Base-by-base conservation (phyloP, 1,284 basidiomycete species). In the Sparassis latifolia region DNA sequence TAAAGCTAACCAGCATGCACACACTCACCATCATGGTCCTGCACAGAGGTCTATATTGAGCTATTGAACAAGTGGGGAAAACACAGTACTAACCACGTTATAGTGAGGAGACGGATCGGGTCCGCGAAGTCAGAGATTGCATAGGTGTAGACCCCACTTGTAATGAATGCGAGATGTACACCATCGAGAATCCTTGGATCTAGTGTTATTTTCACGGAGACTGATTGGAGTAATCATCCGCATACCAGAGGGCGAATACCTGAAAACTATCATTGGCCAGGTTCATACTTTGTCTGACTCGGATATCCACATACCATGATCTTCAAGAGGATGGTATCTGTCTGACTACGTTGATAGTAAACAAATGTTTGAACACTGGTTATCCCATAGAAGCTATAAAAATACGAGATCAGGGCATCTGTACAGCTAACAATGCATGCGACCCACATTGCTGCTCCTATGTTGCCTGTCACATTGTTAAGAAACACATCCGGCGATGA, bases 61-160 rank as follows among this genome's bases (percentile, higher is more conserved):
- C 7, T 4, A 29, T 29, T 4, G 12, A 30, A 9, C 30, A 44
- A 28, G 42, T 12, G 7, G 12, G 3, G 32, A 12, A 41, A 32
- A 7, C 10, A 29, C 3, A 10, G 5, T 6, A 43, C 50, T 27
- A 29, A 56, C 55, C 52, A 49, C 1, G 42, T 43, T 1, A 43
- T 38, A n/a, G 33, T 45, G 2, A 7, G 3, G 1, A 52, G 10
- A 1, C 44, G 52, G 27, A 29, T 4, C 20, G 33, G 33, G 31
- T 53, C 45, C 9, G 27, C 38, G 31, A 49, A 49, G 20, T 49
- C 35, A 2, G 49, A 38, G 10, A 58, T 44, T 10, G 51, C 33
- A n/a, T 50, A 54, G 3, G 43, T 47, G 43, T 58, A 58, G 10
- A 58, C 33, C 1, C 42, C 10, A 28, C 53, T 44, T 2, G 52